phyloP scores from a whole-genome alignment of 495 filamentous ascomycete species.

The Penicillium psychrofluorescens region DNA sequence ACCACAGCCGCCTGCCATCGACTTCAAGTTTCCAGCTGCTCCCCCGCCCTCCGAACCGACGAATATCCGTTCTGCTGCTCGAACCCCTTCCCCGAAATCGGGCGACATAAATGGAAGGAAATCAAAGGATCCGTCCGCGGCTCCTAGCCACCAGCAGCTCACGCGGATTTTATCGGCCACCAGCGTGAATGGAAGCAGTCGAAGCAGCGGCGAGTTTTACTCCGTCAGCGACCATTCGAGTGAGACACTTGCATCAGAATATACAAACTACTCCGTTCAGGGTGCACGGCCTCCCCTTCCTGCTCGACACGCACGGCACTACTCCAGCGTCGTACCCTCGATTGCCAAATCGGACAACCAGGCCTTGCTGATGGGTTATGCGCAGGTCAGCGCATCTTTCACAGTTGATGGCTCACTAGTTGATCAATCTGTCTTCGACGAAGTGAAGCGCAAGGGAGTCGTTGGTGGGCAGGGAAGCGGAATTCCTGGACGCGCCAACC shows the following conservation, averaged over 20 bases:
- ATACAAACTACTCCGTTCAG: conserved; percentile 58
- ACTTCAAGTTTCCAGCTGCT: conserved; percentile 62
- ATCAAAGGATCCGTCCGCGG: neutral
- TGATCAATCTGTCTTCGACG: conserved; percentile 84
- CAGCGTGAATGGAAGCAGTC: conserved; percentile 55
- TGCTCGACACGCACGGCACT: conserved; percentile 49
- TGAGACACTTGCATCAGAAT: conserved; percentile 90
- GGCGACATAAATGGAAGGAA: conserved; percentile 7
- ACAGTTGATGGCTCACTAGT: conserved; percentile 86
- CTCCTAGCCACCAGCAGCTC: conserved; percentile 49
- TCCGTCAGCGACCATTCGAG: conserved; percentile 88
- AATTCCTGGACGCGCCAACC: conserved; percentile 30
- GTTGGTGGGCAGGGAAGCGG: conserved; percentile 80
- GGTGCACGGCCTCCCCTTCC: conserved; percentile 36
- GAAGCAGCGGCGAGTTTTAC: conserved; percentile 93
- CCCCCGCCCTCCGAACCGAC: conserved; percentile 25
- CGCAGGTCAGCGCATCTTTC: conserved; percentile 88
- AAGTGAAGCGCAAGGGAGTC: conserved; percentile 89
- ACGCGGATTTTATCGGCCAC: conserved; percentile 67
- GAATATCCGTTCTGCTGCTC: conserved; percentile 26
- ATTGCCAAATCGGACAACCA: conserved; percentile 49
- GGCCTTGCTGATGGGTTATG: conserved; percentile 95
- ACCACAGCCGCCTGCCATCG: conserved; percentile 41
- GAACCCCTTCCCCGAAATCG: conserved; percentile 18
- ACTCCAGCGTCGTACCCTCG: conserved; percentile 46